A percentile compares a stretch with the other conserved stretches of the same genome.
Conservation (phyloP, 176 grass and related monocot genomes). For the Leersia perrieri region DNA sequence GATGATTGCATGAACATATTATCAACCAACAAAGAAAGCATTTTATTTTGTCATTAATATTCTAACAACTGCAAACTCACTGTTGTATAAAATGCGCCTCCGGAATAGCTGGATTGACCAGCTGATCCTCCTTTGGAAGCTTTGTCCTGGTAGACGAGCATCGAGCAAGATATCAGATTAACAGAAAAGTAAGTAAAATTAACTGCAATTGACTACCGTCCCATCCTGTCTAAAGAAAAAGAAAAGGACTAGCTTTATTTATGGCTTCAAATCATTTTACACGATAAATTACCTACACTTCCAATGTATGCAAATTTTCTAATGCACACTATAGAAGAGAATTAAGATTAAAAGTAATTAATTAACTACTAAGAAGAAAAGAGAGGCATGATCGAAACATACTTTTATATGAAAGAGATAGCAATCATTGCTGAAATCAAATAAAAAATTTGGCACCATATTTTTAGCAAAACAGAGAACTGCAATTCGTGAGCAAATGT, state of each 20-base stretch:
- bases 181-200: neutral
- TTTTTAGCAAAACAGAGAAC: neutral
- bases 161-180: neutral
- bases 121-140: conserved; percentile 19
- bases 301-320: no score
- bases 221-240: neutral
- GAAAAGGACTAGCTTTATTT: no score
- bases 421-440: no score
- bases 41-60: neutral
- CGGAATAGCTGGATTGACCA: conserved; percentile 38
- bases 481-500: no score
- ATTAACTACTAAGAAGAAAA: no score
- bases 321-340: no score
- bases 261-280: no score
- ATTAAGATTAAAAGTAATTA: no score
- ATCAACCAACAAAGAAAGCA: neutral
- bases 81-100: conserved; percentile 43
- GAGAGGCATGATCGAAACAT: no score
- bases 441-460: no score
- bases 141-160: conserved; percentile 29
- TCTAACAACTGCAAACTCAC: neutral
- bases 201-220: neutral
- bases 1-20: neutral
- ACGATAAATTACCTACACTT: no score
- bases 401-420: no score